Evolutionary conservation across 306 rosid genomes (phyloP), one percentile per base, ranked within the genome.

Genomic region (Elaeagnus macrophylla): DNA sequence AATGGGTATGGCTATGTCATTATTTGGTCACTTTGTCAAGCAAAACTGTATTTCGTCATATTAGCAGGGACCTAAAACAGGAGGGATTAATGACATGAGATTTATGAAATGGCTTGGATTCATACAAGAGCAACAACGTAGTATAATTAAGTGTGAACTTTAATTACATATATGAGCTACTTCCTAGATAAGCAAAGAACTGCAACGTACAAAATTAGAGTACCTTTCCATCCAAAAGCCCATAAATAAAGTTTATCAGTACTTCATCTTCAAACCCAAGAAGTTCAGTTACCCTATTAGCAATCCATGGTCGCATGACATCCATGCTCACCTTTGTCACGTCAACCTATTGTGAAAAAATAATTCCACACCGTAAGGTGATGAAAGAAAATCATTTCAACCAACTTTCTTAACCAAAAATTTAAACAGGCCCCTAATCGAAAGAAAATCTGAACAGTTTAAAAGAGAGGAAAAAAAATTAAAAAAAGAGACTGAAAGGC

Each of bases 181-280:
- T 48, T 13, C 10, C 48, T 20, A 46, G 8, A 16, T 54, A 2
- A 7, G 14, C 5, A 46, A 55, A 50, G 53, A 14, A 17, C 7
- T 6, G 45, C 41, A 51, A 57, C 11, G 48, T 17, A 42, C 13
- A 7, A n/a, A n/a, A 56, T 9, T 36, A 11, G 35, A 64, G 13
- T 77, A 93, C 99, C 96, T 87, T 93, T 0, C 75, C 89, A 64
- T 87, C 99, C 72, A 93, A 74, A 75, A 87, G 96, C 66, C 95
- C 54, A 50, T 93, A 84, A 48, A 93, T 93, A 37, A 93, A 93
- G 83, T 84, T 93, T 60, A 93, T 93, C 41, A 93, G 96, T 64
- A 91, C 99, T 79, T 91, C 99, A 48, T 91, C 99, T 67, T 91
- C 99, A 16, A 91, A 91, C 19, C 99, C 99, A 6, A 91, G 87